A percentile compares a stretch with the other conserved stretches of the same genome.
Conservation (phyloP, 768 basidiomycete genomes). For the Amanita subjunquillea region DNA sequence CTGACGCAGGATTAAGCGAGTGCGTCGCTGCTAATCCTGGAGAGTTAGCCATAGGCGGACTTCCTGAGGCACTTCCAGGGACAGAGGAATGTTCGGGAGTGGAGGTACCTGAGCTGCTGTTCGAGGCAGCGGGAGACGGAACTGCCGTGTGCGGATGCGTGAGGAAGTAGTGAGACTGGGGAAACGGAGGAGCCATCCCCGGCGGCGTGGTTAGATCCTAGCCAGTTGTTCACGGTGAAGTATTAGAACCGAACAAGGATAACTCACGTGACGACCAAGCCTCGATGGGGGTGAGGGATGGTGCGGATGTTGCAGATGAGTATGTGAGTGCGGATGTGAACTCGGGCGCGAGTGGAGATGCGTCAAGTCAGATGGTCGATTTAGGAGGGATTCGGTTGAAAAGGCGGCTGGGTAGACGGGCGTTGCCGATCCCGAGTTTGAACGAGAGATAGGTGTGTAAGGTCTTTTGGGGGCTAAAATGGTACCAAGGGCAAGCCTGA, state of each 20-base stretch:
- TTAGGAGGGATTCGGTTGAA: slow-evolving; percentile 8
- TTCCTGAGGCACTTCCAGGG: background rate
- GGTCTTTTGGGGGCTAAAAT: slow-evolving; percentile 55
- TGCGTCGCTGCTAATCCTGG: background rate
- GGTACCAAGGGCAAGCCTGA: slow-evolving; percentile 48
- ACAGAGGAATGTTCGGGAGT: background rate
- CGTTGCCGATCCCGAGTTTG: slow-evolving; percentile 41
- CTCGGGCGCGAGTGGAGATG: slow-evolving; percentile 19
- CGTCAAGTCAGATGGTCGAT: slow-evolving; percentile 16
- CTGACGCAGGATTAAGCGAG: slow-evolving; percentile 3
- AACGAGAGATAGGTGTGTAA: slow-evolving; percentile 23
- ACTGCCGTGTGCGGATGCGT: slow-evolving; percentile 7
- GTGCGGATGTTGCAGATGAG: slow-evolving; percentile 12
- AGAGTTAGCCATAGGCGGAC: background rate
- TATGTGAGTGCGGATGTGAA: slow-evolving; percentile 13
- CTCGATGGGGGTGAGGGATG: slow-evolving; percentile 5
- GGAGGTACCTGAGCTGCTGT: background rate
- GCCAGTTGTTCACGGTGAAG: background rate
- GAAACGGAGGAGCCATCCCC: background rate
- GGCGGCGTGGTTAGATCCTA: background rate
- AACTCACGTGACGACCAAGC: slow-evolving; percentile 11
- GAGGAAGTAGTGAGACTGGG: slow-evolving; percentile 1
- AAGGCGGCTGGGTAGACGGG: slow-evolving; percentile 27
- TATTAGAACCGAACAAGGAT: background rate
- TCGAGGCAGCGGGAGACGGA: slow-evolving; percentile 3